Evolutionary conservation across 306 rosid species (phyloP).

Genomic region (Lathyrus tuberosus): DNA sequence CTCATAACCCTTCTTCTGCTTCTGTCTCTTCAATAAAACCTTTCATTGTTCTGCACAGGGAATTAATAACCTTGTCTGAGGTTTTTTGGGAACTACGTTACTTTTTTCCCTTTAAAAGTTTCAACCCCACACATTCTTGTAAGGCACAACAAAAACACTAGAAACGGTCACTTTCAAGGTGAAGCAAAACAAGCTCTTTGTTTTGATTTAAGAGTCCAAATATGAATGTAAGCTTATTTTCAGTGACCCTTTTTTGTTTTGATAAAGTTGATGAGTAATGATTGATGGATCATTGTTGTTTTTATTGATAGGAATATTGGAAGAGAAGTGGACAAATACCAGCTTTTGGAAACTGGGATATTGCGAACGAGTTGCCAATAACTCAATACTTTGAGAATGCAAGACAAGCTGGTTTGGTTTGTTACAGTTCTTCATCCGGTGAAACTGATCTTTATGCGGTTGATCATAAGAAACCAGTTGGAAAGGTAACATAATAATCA

Average conservation of each 20-base stretch:
- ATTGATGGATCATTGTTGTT: neutral
- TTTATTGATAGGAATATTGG: constrained; percentile 39
- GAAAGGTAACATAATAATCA: constrained; percentile 44
- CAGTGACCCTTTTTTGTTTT: neutral
- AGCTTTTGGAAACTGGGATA: constrained; percentile 94
- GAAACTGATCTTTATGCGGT: constrained; percentile 70
- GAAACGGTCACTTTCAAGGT: neutral
- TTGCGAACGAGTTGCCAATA: constrained; percentile 75
- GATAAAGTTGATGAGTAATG: neutral
- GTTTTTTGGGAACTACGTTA: constrained; percentile 32
- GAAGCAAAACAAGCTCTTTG: neutral
- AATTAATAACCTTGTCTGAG: constrained; percentile 45
- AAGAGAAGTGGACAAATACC: constrained; percentile 85
- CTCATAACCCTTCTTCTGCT: neutral
- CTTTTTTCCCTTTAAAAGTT: neutral
- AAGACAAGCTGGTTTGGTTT: constrained; percentile 65
- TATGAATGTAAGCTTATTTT: constrained; percentile 41
- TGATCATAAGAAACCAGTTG: constrained; percentile 48
- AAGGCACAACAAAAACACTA: constrained; percentile 1
- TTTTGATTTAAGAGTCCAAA: constrained; percentile 10
- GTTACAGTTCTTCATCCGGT: constrained; percentile 40
- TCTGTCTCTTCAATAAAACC: neutral
- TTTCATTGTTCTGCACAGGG: constrained; percentile 26
- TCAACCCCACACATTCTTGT: constrained; percentile 14
- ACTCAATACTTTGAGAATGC: constrained; percentile 94